phyloP scores from a whole-genome alignment of 257 asterid genomes.

The Penstemon davidsonii region DNA sequence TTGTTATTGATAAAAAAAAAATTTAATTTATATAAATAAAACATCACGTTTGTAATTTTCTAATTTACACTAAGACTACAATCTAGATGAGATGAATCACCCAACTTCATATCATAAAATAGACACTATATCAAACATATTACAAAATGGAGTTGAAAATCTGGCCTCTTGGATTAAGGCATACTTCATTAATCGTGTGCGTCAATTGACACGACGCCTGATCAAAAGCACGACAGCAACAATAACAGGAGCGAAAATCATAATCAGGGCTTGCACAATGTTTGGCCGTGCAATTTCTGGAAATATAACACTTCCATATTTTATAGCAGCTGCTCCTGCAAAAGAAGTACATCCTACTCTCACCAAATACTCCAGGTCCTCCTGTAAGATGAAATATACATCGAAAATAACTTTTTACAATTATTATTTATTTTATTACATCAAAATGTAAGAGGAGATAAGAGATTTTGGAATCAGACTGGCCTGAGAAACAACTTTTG shows the following conservation, averaged over 20 bases:
- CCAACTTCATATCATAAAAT: too few species aligned
- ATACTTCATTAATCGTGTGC: too few species aligned
- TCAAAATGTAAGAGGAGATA: background rate
- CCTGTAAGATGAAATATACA: background rate
- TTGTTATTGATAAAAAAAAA: too few species aligned
- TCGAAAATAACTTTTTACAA: background rate
- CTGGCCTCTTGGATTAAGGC: too few species aligned
- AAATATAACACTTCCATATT: constrained; percentile 14
- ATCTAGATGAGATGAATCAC: too few species aligned
- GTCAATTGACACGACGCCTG: constrained; percentile 16
- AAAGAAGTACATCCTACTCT: constrained; percentile 16
- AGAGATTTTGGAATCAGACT: background rate
- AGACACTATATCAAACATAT: too few species aligned
- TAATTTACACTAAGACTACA: too few species aligned
- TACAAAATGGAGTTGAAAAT: too few species aligned
- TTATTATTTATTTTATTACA: too few species aligned
- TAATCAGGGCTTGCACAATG: constrained; percentile 13
- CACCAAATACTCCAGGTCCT: constrained; percentile 14
- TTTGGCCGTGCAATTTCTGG: constrained; percentile 15
- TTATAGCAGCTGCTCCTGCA: constrained; percentile 18
- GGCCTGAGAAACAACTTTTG: constrained; percentile 4
- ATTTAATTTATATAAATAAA: too few species aligned
- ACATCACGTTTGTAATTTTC: too few species aligned
- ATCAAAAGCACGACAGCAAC: constrained; percentile 20
- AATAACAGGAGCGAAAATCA: constrained; percentile 16